Base-by-base conservation (phyloP, 805 yeast species). In the Kuraishia ogatae region DNA sequence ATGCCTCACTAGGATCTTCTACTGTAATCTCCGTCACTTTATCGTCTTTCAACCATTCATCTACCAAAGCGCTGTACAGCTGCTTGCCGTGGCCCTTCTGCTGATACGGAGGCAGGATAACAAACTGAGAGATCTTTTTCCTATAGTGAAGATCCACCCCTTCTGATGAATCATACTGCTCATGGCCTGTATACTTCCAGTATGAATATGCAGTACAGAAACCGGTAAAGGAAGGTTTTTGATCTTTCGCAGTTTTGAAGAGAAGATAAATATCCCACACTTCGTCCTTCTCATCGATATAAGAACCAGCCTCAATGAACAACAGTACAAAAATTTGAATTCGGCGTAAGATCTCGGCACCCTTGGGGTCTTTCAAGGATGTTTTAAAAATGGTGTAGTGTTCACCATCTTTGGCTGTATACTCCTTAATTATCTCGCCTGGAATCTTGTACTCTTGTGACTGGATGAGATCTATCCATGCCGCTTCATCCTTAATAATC, bases 241-340 rank as follows among this genome's bases (percentile, higher is more conserved):
- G 70, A 1, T 55, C 55, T 7, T 66, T 65, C 50, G 71, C 68
- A 21, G 72, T 64, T 53, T 71, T 67, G 62, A 72, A 77, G 6
- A 87, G 59, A 43, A 85, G 73, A 65, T 81, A 92, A 2, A 91
- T 66, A 51, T 88, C 90, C 99, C 99, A 94, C 19, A 79, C 75
- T 8, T 78, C 76, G 68, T 94, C 99, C 0, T 68, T 68, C 47
- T 78, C 76, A 64, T 92, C 97, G 55, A 94, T 90, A 63, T 82
- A 89, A 1, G 96, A 83, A 1, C 97, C 98, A 0, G 97, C 98
- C 66, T 94, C 99, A 61, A 94, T 93, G 71, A 85, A 91, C 11
- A 94, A 73, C 26, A 93, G 71, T 17, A 89, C 88, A 61, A 94
- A 81, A 1, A 92, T 82, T 61, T 90, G 96, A 60, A 91, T 75